phyloP scores from a whole-genome alignment of 23 red algal species.

The Gracilaria domingensis region DNA sequence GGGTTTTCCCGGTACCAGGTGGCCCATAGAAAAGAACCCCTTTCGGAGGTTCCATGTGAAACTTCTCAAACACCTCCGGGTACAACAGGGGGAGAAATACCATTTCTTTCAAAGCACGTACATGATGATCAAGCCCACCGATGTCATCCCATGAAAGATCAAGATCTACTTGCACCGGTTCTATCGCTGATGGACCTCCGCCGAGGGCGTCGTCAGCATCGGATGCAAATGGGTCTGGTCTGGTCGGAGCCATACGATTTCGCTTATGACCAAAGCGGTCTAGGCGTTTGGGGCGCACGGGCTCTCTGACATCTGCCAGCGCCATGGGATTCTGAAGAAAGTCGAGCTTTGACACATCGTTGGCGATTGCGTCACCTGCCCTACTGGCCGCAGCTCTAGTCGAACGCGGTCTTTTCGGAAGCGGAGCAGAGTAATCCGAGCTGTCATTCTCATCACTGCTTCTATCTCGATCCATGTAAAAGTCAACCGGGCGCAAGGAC shows the following conservation, averaged over 20 bases:
- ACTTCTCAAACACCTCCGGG: slow-evolving; percentile 90
- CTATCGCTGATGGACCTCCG: slow-evolving; percentile 39
- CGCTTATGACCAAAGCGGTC: slow-evolving; percentile 38
- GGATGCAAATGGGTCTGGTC: slow-evolving; percentile 55
- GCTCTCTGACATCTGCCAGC: slow-evolving; percentile 9
- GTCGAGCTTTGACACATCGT: slow-evolving; percentile 37
- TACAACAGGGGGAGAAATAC: slow-evolving; percentile 93
- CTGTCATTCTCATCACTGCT: slow-evolving; percentile 46
- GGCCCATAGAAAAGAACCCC: slow-evolving; percentile 99
- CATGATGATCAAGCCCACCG: slow-evolving; percentile 91
- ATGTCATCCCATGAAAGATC: slow-evolving; percentile 89
- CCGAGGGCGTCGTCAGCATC: slow-evolving; percentile 49
- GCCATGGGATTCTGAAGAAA: slow-evolving; percentile 67
- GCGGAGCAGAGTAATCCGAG: slow-evolving; percentile 15
- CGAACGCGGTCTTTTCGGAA: slow-evolving; percentile 50
- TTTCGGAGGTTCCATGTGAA: slow-evolving; percentile 89
- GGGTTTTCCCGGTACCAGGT: slow-evolving; percentile 96
- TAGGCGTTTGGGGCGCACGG: slow-evolving; percentile 25
- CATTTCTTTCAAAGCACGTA: slow-evolving; percentile 92
- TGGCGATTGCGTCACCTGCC: slow-evolving; percentile 60
- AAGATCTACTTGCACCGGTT: slow-evolving; percentile 84
- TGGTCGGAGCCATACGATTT: slow-evolving; percentile 36
- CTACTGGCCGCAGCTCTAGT: slow-evolving; percentile 58
- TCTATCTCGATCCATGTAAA: slow-evolving; percentile 41
- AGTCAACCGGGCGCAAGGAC: slow-evolving; percentile 52